Percentiles rank a stretch among this genome's conserved stretches.
Evolutionary conservation across 225 moss, liverwort and hornwort genomes (phyloP).

Genomic region (Climacium dendroides): DNA sequence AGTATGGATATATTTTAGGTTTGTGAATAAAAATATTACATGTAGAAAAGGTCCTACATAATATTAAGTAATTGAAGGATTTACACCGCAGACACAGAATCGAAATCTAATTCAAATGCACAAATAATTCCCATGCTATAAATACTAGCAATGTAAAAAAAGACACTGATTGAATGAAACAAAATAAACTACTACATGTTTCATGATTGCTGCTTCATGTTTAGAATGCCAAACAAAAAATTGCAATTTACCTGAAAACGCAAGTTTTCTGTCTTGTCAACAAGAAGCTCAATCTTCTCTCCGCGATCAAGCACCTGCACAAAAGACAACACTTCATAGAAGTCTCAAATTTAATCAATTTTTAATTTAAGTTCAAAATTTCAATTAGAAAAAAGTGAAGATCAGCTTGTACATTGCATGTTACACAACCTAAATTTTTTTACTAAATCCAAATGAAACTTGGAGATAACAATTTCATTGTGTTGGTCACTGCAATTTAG

Average conservation of each 20-base stretch:
- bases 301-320: conserved; percentile 93
- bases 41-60: too few relatives aligned
- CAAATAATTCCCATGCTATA: not conserved
- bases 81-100: not conserved
- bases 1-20: not conserved
- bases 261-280: conserved; percentile 95
- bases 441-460: not conserved
- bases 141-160: not conserved
- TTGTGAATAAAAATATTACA: not conserved
- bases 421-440: not conserved
- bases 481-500: not conserved
- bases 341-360: not conserved
- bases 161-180: not conserved
- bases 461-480: not conserved
- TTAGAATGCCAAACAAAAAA: not conserved
- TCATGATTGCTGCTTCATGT: not conserved
- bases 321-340: not conserved
- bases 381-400: not conserved
- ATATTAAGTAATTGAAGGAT: not conserved
- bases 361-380: too few relatives aligned
- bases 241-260: conserved; percentile 46
- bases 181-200: not conserved
- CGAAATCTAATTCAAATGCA: not conserved
- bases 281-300: conserved; percentile 93
- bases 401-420: not conserved